Evolutionary conservation across 2,329 filamentous ascomycete genomes (phyloP), one percentile per base, ranked within the genome.

Genomic region (Diaporthe nobilis): DNA sequence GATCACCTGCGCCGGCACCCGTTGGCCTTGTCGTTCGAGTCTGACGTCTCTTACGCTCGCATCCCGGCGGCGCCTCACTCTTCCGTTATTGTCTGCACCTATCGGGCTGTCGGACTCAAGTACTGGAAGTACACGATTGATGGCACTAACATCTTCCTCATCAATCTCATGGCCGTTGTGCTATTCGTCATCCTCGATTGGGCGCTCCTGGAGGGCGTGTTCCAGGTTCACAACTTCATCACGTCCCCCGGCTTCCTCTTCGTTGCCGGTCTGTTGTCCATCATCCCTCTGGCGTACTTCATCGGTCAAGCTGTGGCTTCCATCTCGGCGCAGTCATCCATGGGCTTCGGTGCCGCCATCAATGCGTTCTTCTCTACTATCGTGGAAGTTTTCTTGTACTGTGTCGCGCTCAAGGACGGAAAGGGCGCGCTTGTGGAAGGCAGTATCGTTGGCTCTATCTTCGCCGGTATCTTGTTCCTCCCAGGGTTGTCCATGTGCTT

Each of bases 101-200:
- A 99, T 85, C 94, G 97, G 75, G 97, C 97, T 58, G 96, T 97
- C 17, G 97, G 97, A 17, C 89, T 92, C 79, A 96, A 96, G 84
- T 99, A 99, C 87, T 99, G 97, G 96, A 99, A 99, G 86, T 99
- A 99, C 85, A 99, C 97, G 5, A 89, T 99, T 75, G 97, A 99
- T 82, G 97, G 97, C 73, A 99, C 97, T 77, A 99, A 99, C 85
- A 98, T 99, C 82, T 98, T 99, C 86, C 91, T 99, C 79, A 98
- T 99, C 88, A 99, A 99, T 83, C 90, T 99, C 75, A 95, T 98
- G 86, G 94, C 92, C 17, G 91, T 99, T 25, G 97, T 99, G n/a
- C 87, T 94, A 34, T 98, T 99, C 82, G 94, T 96, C 81, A 97
- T 99, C 77, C 91, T 98, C 78, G 97, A 99, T 87, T 98, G 96